Conservation (phyloP, 1,284 basidiomycete species). For the Cronartium quercuum region DNA sequence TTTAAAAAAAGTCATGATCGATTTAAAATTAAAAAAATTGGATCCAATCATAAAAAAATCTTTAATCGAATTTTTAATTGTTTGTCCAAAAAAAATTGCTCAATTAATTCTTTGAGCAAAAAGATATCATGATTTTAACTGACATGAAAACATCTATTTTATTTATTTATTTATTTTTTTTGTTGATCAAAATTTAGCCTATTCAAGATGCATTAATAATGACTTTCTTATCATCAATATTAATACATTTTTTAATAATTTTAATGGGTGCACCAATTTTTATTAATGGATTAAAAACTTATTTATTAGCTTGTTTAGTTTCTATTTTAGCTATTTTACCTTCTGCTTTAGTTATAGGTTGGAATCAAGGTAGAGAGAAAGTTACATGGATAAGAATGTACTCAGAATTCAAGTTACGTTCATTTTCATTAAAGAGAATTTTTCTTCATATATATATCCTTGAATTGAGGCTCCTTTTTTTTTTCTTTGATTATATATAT, state of each 20-base stretch:
- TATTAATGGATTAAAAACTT: conserved; percentile 58
- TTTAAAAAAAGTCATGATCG: not conserved
- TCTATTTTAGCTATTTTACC: conserved; percentile 63
- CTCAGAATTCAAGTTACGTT: conserved; percentile 66
- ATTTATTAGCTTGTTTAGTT: conserved; percentile 63
- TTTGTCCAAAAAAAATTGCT: not conserved
- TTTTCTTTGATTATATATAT: not conserved
- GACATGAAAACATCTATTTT: not conserved
- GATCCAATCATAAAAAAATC: not conserved
- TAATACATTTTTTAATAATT: conserved; percentile 56
- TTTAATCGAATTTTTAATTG: not conserved
- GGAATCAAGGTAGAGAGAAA: conserved; percentile 48
- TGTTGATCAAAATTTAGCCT: conserved; percentile 48
- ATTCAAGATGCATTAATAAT: conserved; percentile 56
- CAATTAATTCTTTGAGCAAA: not conserved
- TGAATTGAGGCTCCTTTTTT: not conserved
- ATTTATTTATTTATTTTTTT: not conserved
- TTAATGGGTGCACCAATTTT: conserved; percentile 69
- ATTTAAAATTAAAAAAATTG: not conserved
- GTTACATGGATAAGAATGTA: conserved; percentile 65
- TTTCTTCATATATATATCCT: not conserved
- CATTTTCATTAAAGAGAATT: not conserved
- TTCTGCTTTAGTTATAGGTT: conserved; percentile 64
- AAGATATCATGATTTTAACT: no score
- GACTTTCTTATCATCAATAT: conserved; percentile 56